Percentiles rank a stretch among this genome's conserved stretches.
Evolutionary conservation across 2,329 filamentous ascomycete species (phyloP).

Genomic region (Cucurbitaria berberidis): DNA sequence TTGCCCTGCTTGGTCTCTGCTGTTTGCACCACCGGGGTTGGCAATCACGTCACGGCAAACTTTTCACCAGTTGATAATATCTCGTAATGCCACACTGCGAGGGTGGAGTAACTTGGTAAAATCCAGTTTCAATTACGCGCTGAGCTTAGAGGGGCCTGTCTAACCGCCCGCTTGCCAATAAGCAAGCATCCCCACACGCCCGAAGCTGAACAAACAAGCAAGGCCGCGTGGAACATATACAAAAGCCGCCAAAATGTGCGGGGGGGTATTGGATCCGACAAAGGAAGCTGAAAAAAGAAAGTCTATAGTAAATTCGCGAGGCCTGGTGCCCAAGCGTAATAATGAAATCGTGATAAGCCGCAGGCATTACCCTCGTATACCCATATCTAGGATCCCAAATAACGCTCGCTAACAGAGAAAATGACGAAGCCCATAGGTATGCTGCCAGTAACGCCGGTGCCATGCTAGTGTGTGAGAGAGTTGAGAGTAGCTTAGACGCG

Average conservation of each 20-base stretch:
- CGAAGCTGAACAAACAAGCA: constrained; percentile 28
- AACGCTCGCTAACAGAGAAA: constrained; percentile 45
- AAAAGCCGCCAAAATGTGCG: constrained; percentile 36
- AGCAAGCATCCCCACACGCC: constrained; percentile 30
- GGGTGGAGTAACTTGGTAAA: constrained; percentile 24
- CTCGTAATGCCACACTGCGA: constrained; percentile 38
- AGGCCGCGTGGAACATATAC: constrained; percentile 40
- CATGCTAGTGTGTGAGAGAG: constrained; percentile 33
- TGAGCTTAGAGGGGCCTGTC: constrained; percentile 40
- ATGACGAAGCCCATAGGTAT: constrained; percentile 34
- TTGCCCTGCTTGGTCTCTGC: constrained; percentile 16
- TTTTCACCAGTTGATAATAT: constrained; percentile 26
- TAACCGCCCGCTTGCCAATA: constrained; percentile 38
- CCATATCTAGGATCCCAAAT: constrained; percentile 35
- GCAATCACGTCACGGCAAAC: constrained; percentile 43
- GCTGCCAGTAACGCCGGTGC: constrained; percentile 42
- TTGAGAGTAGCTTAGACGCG: constrained; percentile 35
- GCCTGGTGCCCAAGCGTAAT: constrained; percentile 17
- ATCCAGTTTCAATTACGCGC: constrained; percentile 41
- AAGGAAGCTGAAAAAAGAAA: constrained; percentile 36
- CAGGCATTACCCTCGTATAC: constrained; percentile 32
- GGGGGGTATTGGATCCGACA: constrained; percentile 47
- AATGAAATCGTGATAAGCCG: constrained; percentile 40
- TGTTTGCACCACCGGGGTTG: constrained; percentile 38
- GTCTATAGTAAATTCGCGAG: constrained; percentile 29